These are phyloP conservation scores for Rickenella mellea DNA, from an alignment of 768 basidiomycete genomes.

Conservation along the genomic window DNA sequence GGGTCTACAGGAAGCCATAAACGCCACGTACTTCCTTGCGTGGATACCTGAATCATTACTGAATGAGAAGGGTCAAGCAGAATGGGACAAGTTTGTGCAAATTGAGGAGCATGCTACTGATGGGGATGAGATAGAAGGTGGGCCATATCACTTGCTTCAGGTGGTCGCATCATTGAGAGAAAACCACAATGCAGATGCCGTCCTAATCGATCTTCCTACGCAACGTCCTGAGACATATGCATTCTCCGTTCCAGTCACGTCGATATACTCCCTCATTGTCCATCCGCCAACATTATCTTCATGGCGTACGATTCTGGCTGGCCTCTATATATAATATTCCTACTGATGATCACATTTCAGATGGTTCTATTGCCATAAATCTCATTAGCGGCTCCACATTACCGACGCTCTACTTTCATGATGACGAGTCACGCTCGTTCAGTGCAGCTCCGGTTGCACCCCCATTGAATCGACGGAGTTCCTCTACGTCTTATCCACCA, in stretches of 20 bases:
- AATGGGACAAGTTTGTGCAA: constrained; percentile 86
- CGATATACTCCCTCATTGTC: constrained; percentile 83
- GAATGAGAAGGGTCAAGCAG: constrained; percentile 69
- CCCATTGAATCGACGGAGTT: constrained; percentile 22
- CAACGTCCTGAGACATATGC: constrained; percentile 86
- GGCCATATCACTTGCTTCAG: constrained; percentile 12
- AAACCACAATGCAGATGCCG: constrained; percentile 44
- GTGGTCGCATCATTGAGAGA: constrained; percentile 5
- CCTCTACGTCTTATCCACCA: constrained; percentile 51
- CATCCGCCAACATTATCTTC: constrained; percentile 77
- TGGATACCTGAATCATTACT: constrained; percentile 90
- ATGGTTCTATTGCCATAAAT: constrained; percentile 84
- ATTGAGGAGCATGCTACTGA: constrained; percentile 57
- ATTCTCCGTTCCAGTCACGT: constrained; percentile 87
- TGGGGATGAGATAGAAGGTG: constrained; percentile 70
- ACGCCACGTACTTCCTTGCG: constrained; percentile 72
- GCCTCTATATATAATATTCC: constrained; percentile 8
- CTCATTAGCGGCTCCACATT: constrained; percentile 79
- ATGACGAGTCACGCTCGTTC: constrained; percentile 87
- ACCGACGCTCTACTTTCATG: constrained; percentile 91
- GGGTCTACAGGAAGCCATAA: constrained; percentile 51
- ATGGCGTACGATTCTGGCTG: constrained; percentile 49
- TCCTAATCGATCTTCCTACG: constrained; percentile 76
- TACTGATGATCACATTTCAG: constrained; percentile 30
- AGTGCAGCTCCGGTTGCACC: constrained; percentile 37